Base-by-base conservation (phyloP, 768 basidiomycete species). In the Strobilomyces dryophilus region DNA sequence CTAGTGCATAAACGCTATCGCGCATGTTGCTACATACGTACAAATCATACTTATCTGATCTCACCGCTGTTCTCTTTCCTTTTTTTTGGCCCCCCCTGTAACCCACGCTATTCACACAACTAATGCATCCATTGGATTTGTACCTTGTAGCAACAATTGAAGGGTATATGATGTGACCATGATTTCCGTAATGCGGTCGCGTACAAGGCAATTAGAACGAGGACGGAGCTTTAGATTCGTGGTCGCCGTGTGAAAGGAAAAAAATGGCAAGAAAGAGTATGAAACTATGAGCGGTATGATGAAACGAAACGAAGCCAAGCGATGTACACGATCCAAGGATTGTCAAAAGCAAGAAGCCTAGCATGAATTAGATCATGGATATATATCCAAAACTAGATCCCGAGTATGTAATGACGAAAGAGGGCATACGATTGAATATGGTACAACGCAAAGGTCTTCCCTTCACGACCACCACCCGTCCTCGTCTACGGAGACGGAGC, bases 391-490 rank as follows among this genome's bases (percentile, higher is more conserved):
- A 21, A 36, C 49, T 24, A 60, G 54, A 61, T 66, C 41, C 49
- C 47, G 45, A 9, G 17, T 20, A 43, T 24, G 24, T 56, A n/a
- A 18, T n/a, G 36, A 18, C 31, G 9, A 24, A 29, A 29, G 29
- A 10, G 26, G 15, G 43, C 35, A 57, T 42, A 45, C 5, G 35
- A 24, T 12, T 56, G 31, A 24, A 10, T 59, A 56, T 41, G 18
- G 14, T 57, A 59, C 54, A 57, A 18, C 14, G 21, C 47, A 37
- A 14, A 26, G 20, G 45, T 36, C 15, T 14, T 41, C 67, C 39
- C 15, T 14, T 41, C 67, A 89, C 61, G 74, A 72, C 80, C 83
- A 92, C 91, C 90, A 93, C 34, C 90, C 91, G 44, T 92, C 85
- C 1, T 82, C 76, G 39, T 81, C 81, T 53, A 81, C 74, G 1